Percentiles rank a stretch among this genome's conserved stretches.
phyloP scores from a whole-genome alignment of 257 asterid genomes.

The Penstemon eatonii region DNA sequence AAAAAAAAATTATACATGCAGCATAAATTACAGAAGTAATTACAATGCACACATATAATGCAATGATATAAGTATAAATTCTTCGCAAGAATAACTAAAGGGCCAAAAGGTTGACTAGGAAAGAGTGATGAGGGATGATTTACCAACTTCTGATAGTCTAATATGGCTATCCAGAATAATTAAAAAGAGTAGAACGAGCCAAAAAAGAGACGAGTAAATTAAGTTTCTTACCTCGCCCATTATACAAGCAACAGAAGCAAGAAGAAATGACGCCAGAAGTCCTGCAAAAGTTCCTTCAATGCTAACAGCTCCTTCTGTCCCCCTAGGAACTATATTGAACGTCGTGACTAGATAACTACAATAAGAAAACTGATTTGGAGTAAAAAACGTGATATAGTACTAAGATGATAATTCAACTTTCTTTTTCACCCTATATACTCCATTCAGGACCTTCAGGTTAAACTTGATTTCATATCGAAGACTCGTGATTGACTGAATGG shows the following conservation, averaged over 20 bases:
- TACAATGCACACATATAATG: no score
- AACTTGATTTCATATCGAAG: background rate
- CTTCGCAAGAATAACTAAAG: no score
- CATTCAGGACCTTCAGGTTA: background rate
- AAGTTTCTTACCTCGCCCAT: constrained; percentile 56
- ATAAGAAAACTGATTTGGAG: constrained; percentile 9
- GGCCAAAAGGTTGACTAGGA: background rate
- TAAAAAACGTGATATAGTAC: constrained; percentile 1
- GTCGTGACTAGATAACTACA: constrained; percentile 87
- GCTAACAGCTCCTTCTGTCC: constrained; percentile 98
- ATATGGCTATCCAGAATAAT: background rate
- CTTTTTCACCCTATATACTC: background rate
- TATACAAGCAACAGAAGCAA: constrained; percentile 67
- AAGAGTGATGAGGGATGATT: background rate
- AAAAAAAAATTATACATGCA: no score
- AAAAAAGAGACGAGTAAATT: background rate
- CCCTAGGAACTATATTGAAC: constrained; percentile 89
- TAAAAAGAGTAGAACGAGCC: background rate
- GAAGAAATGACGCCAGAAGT: constrained; percentile 74
- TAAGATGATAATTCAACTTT: constrained; percentile 1
- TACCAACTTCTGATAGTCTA: background rate
- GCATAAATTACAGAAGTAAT: no score
- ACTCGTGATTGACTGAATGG: background rate
- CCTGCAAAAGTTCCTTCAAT: constrained; percentile 93
- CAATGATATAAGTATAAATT: no score